Conservation (phyloP, 306 rosid species). For the Cicer cuneatum region DNA sequence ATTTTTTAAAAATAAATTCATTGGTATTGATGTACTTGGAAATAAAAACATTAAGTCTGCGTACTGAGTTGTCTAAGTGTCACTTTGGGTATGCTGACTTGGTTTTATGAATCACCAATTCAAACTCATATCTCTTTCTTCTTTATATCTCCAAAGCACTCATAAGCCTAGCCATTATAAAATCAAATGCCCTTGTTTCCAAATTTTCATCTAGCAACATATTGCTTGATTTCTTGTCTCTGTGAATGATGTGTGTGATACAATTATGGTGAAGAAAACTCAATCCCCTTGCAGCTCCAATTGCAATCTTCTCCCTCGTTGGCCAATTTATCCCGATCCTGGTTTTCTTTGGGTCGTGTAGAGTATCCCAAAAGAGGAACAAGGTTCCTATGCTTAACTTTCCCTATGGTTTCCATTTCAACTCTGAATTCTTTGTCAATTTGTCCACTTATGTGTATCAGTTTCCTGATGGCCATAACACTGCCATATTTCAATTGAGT, state of each 20-base stretch:
- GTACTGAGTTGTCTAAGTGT: no score
- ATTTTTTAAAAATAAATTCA: no score
- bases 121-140: no score
- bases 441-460: slow-evolving; percentile 85
- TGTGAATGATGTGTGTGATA: slow-evolving; percentile 85
- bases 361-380: slow-evolving; percentile 89
- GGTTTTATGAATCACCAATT: no score
- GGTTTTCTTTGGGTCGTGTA: slow-evolving; percentile 71
- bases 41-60: no score
- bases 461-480: slow-evolving; percentile 85
- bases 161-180: slow-evolving; percentile 94
- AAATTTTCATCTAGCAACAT: slow-evolving; percentile 79
- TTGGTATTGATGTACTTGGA: no score
- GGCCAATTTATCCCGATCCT: slow-evolving; percentile 82
- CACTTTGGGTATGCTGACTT: no score
- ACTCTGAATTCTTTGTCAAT: slow-evolving; percentile 85
- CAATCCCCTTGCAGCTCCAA: slow-evolving; percentile 84
- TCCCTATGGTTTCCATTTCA: slow-evolving; percentile 51
- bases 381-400: slow-evolving; percentile 86
- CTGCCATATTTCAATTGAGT: slow-evolving; percentile 88
- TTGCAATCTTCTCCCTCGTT: slow-evolving; percentile 79
- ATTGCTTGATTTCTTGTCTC: slow-evolving; percentile 97
- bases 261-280: slow-evolving; percentile 91
- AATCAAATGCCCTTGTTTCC: slow-evolving; percentile 91
- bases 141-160: slow-evolving; percentile 68